Conservation (phyloP, 2,329 filamentous ascomycete species). For the Zymoseptoria crescenta region DNA sequence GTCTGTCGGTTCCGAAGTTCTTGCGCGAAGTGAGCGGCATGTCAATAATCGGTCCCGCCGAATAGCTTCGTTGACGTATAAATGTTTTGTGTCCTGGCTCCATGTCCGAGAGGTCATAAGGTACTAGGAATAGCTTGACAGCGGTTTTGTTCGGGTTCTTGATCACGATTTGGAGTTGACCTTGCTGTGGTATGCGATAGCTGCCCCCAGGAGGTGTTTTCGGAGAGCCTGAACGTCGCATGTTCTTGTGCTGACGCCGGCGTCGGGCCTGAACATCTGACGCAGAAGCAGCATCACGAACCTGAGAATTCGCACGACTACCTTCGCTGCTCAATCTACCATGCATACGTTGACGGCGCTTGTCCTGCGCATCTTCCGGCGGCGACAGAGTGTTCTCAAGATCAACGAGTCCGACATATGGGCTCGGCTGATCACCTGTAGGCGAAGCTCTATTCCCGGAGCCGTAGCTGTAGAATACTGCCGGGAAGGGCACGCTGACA, state of each 20-base stretch:
- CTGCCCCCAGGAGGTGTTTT: slow-evolving; percentile 75
- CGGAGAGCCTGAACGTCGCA: slow-evolving; percentile 48
- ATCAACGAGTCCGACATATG: slow-evolving; percentile 90
- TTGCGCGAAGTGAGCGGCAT: slow-evolving; percentile 46
- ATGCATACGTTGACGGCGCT: slow-evolving; percentile 27
- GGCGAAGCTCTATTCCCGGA: slow-evolving; percentile 57
- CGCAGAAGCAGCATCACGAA: slow-evolving; percentile 16
- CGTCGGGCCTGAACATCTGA: slow-evolving; percentile 20
- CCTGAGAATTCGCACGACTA: slow-evolving; percentile 24
- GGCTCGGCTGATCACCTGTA: slow-evolving; percentile 79
- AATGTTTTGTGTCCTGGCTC: slow-evolving; percentile 92
- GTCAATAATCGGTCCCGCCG: slow-evolving; percentile 75
- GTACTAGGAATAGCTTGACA: slow-evolving; percentile 89
- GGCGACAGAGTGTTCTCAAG: slow-evolving; percentile 67
- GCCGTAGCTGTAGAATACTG: slow-evolving; percentile 91
- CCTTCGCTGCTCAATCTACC: slow-evolving; percentile 19
- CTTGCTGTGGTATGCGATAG: slow-evolving; percentile 88
- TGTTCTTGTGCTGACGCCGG: slow-evolving; percentile 43
- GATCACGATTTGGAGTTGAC: slow-evolving; percentile 91
- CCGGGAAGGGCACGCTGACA: slow-evolving; percentile 82
- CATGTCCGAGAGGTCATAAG: slow-evolving; percentile 90
- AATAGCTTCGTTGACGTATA: slow-evolving; percentile 88
- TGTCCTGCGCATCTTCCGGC: slow-evolving; percentile 18
- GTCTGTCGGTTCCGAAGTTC: slow-evolving; percentile 45
- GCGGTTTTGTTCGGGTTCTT: slow-evolving; percentile 98